A percentile compares a stretch with the other conserved stretches of the same genome.
Conservation (phyloP, 1,284 basidiomycete species). For the Athelia sp. region DNA sequence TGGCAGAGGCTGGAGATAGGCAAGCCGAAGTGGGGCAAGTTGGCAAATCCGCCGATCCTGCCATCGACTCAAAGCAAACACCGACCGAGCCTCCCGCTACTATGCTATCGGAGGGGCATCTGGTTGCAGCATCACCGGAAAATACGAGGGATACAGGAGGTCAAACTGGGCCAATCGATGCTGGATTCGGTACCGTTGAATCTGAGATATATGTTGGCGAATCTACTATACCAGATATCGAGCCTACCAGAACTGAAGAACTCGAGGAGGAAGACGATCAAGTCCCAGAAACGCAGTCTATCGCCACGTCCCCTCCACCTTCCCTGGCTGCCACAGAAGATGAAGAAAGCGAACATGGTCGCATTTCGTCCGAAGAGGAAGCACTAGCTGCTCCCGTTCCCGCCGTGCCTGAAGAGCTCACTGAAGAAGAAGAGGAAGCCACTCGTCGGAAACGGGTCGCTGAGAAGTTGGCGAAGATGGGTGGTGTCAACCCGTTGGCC, state of each 20-base stretch:
- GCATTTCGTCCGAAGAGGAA: slow-evolving; percentile 3
- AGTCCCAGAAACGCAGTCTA: background rate
- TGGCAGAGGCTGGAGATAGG: slow-evolving; percentile 6
- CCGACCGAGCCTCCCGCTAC: background rate
- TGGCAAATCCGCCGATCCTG: slow-evolving; percentile 5
- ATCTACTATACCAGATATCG: background rate
- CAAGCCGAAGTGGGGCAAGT: slow-evolving; percentile 11
- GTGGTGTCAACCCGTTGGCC: slow-evolving; percentile 59
- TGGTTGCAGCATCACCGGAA: slow-evolving; percentile 5
- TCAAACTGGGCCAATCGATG: background rate
- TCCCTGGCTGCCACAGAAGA: slow-evolving; percentile 4
- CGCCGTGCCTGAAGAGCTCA: slow-evolving; percentile 15
- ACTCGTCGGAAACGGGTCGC: slow-evolving; percentile 51
- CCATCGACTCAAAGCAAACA: background rate
- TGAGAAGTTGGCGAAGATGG: slow-evolving; percentile 60
- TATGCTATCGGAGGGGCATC: background rate
- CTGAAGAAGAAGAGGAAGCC: slow-evolving; percentile 49
- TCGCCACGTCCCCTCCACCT: background rate
- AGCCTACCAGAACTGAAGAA: background rate
- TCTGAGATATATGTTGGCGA: slow-evolving; percentile 1
- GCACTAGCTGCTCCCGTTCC: slow-evolving; percentile 1
- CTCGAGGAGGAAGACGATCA: background rate
- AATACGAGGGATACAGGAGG: slow-evolving; percentile 5
- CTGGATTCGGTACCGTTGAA: background rate
- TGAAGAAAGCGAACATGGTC: slow-evolving; percentile 15